Conservation (phyloP, 2,329 filamentous ascomycete genomes). For the Ophiostoma australiae region DNA sequence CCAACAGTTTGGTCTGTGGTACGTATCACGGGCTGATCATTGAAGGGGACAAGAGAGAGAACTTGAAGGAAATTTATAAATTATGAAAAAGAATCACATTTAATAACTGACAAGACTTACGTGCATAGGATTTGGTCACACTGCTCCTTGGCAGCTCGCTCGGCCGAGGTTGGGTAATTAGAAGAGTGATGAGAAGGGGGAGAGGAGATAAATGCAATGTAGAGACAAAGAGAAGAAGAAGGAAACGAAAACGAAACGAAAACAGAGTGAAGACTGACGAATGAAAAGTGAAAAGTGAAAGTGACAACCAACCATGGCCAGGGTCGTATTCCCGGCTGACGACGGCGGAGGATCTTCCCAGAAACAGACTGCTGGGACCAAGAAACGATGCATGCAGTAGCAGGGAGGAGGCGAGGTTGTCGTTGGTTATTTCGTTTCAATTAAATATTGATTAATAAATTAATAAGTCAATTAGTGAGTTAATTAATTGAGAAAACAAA, state of each 20-base stretch:
- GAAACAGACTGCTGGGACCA: conserved; percentile 15
- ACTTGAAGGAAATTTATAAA: too few species aligned
- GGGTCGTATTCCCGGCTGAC: not conserved
- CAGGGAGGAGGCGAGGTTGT: not conserved
- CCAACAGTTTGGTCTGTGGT: conserved; percentile 10
- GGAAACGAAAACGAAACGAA: too few species aligned
- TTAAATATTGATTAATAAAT: not conserved
- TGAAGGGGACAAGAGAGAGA: not conserved
- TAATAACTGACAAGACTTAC: not conserved
- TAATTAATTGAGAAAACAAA: not conserved
- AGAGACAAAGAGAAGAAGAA: not conserved
- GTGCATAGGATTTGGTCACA: not conserved
- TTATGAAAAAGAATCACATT: not conserved
- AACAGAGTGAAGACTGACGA: too few species aligned
- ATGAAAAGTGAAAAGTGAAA: not conserved
- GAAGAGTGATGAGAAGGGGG: not conserved
- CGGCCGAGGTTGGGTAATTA: not conserved
- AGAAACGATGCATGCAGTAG: conserved; percentile 11
- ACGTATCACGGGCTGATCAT: not conserved
- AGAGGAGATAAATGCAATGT: not conserved
- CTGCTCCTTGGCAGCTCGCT: not conserved
- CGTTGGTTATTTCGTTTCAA: too few species aligned
- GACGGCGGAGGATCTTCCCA: not conserved
- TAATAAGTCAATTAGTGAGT: not conserved
- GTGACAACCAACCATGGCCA: not conserved